Base-by-base conservation (phyloP, 257 asterid genomes). In the Gynochthodes officinalis region DNA sequence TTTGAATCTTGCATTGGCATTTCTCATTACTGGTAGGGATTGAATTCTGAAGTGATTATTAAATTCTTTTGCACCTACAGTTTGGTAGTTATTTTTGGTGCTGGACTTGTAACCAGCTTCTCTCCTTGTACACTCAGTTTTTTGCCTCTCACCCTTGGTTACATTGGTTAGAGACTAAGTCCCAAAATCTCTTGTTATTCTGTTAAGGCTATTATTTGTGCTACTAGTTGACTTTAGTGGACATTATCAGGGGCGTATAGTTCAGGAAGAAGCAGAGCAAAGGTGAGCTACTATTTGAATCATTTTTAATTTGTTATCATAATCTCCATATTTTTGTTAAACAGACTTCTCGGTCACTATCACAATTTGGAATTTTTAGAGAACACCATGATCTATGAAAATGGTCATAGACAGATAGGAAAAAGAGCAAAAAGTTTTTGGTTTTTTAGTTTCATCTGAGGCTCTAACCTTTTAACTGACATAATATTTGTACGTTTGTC, bases 101-200 rank as follows among this genome's bases (percentile, higher is more conserved):
- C 98, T 5, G 98, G 98, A 66, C 96, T 93, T 60, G 98, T 91
- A 37, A 93, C 97, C 71, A 91, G 98, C 86, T 95, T 93, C 76
- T 93, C 98, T n/a, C 97, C 98, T 19, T 93, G 97, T 75, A 93
- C 98, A n/a, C 84, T 93, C 73, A 93, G 98, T 78, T 96, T 93
- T 80, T 70, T 93, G 80, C 98, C 98, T 46, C 92, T 91, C 68
- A 93, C 96, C 73, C 98, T 91, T 82, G 97, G 98, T 78, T 93
- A 93, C 82, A 93, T 93, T 77, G 98, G 98, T 93, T 69, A 54
- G 79, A 21, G 75, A 69, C 70, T 48, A 58, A n/a, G 50, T 57
- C 72, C 23, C 35, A 25, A 49, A 68, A 61, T n/a, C 70, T 64
- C 66, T 35, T n/a, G 67, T 66, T 44, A 67, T 66, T 30, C 73